Evolutionary conservation across 2,329 filamentous ascomycete genomes (phyloP), one percentile per base, ranked within the genome.

Genomic region (Colletotrichum tanaceti): DNA sequence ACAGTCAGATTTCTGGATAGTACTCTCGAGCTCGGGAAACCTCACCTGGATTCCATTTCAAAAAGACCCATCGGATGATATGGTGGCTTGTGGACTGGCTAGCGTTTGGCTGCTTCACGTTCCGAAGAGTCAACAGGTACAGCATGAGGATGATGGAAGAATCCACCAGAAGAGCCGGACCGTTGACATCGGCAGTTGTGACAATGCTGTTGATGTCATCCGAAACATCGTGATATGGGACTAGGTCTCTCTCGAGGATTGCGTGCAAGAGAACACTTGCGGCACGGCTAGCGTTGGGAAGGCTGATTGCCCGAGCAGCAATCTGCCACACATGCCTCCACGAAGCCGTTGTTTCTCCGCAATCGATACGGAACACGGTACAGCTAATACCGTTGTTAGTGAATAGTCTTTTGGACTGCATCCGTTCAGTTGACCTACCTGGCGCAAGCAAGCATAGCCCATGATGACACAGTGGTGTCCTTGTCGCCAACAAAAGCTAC

Each of bases 381-480:
- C 77, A 82, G 62, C 80, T 82, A 55, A 32, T 24, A 28, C 24
- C 35, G 10, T 50, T 28, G 57, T 79, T 43, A 79, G 74, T 44
- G 22, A 18, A 7, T 24, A 57, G n/a, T 63, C 32, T 39, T 73
- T 71, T 71, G 63, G 18, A 68, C 35, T 35, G 53, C 35, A 16
- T 28, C 24, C 53, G 13, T 16, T 28, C 18, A 20, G 20, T 50
- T 35, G 22, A 63, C 85, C 75, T 81, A 94, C 93, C 92, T 93
- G 71, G 93, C 85, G 75, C 93, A 88, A n/a, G 90, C 91, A 60
- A 98, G 78, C 82, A 97, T 89, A 20, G 93, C 91, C 96, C 96
- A 99, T 0, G 90, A 93, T 9, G 90, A 87, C 47, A 90, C 82
- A 10, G 79, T 78, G 16, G 81, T 80, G 72, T 91, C 89, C 73